These are phyloP conservation scores for Erodium maritimum DNA, from an alignment of 345 rosid genomes.

Conservation along the genomic window DNA sequence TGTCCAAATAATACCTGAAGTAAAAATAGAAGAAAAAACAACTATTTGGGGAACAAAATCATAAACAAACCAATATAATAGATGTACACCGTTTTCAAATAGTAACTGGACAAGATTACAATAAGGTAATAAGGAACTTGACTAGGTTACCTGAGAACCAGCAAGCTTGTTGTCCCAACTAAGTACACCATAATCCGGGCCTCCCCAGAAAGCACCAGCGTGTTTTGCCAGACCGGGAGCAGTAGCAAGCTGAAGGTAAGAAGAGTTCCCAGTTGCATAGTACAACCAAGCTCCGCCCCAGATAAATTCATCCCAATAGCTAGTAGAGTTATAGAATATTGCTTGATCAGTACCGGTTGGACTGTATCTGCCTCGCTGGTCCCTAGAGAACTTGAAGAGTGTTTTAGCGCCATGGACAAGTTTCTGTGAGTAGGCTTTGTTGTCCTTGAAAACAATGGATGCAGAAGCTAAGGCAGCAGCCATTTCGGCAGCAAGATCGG, in stretches of 20 bases:
- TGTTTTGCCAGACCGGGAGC: conserved; percentile 60
- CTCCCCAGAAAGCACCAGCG: conserved; percentile 94
- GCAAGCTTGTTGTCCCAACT: conserved; percentile 99
- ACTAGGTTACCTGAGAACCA: conserved; percentile 95
- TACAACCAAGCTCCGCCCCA: conserved; percentile 98
- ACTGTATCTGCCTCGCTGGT: conserved; percentile 71
- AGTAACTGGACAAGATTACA: too few relatives aligned
- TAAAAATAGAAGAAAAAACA: too few relatives aligned
- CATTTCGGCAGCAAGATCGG: conserved; percentile 96
- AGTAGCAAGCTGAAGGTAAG: conserved; percentile 72
- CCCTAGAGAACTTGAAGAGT: conserved; percentile 61
- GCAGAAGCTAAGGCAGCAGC: conserved; percentile 94
- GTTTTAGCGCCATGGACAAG: conserved; percentile 86
- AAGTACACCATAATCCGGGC: conserved; percentile 70
- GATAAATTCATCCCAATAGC: conserved; percentile 89
- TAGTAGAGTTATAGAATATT: conserved; percentile 64
- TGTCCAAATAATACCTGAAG: too few relatives aligned
- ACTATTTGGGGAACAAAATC: too few relatives aligned
- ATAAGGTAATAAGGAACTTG: too few relatives aligned
- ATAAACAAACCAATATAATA: too few relatives aligned
- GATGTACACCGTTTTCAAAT: too few relatives aligned
- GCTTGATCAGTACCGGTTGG: conserved; percentile 49
- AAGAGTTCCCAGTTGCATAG: conserved; percentile 75
- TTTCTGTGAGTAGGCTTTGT: conserved; percentile 78
- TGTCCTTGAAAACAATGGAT: conserved; percentile 91